phyloP scores from a whole-genome alignment of 208 protist species.

The Trypanosomatidae sp. region DNA sequence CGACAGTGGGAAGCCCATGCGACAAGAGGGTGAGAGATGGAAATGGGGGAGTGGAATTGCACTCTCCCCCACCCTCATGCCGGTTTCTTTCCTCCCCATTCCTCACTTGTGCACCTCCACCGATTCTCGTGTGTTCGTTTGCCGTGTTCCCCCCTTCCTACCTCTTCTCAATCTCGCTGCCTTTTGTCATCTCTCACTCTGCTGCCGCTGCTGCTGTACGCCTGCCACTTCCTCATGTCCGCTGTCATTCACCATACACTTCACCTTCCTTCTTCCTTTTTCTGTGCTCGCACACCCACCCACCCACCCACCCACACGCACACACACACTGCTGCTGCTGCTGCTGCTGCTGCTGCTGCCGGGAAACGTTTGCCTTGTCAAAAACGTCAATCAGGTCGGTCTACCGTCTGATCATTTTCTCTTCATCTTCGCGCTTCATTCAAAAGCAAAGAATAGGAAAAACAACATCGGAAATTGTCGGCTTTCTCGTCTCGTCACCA shows the following conservation, averaged over 20 bases:
- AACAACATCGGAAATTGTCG: background rate
- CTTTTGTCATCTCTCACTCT: background rate
- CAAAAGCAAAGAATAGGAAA: background rate
- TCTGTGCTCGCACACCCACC: background rate
- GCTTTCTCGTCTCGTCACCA: constrained; percentile 23
- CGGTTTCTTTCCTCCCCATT: background rate
- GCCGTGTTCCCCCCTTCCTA: background rate
- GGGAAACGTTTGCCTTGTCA: background rate
- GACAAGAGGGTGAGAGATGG: background rate
- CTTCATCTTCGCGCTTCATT: background rate
- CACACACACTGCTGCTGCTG: background rate
- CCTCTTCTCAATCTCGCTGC: background rate
- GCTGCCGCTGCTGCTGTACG: background rate
- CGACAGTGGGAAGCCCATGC: background rate
- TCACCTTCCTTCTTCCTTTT: background rate
- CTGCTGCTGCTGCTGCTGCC: background rate
- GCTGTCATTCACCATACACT: background rate
- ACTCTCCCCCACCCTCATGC: background rate
- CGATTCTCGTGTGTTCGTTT: background rate
- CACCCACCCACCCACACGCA: background rate
- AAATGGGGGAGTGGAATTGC: background rate
- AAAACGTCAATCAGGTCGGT: background rate
- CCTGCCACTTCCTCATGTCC: background rate
- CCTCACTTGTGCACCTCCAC: background rate
- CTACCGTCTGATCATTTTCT: background rate